Evolutionary conservation across 2,329 filamentous ascomycete species (phyloP), one percentile per base, ranked within the genome.

Genomic region (Colletotrichum gigasporum): DNA sequence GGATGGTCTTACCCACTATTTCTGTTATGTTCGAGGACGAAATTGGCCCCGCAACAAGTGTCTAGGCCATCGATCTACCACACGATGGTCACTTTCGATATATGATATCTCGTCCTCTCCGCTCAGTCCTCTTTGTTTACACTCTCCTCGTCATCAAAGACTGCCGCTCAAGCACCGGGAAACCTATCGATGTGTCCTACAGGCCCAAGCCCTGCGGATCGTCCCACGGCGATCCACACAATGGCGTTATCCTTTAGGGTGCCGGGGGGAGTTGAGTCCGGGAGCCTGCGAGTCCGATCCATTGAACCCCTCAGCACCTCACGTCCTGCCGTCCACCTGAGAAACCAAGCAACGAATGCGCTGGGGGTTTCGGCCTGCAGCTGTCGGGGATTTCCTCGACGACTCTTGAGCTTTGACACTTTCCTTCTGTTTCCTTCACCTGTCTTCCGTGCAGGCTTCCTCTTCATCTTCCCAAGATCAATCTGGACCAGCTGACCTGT

Each of bases 61-160:
- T 45, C 57, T 60, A 35, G 37, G 26, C 28, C 56, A 61, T 32
- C 34, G 61, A 61, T 61, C 48, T 54, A 24, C 52, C 52, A 32
- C 16, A 32, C 48, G 61, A 64, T 64, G 28, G 47, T 64, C 61
- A 64, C 22, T 42, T 54, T 47, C 54, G 61, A 64, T 64, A 64
- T 61, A 64, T 64, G 61, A 64, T 41, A 64, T 54, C 56, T 64
- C 24, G 26, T 35, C 56, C 34, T 45, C 48, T 44, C 48, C 61
- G 61, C 48, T 52, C 56, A 64, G 56, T 64, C 56, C 61, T 41
- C 48, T 54, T 64, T 53, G 56, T 61, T 42, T 48, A 48, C 41
- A 34, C 34, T 61, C 41, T 37, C 34, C 41, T 35, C 50, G 48
- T 50, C 56, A 54, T 53, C 34, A 16, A 14, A 10, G 48, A 28